Conservation (phyloP, 2,329 filamentous ascomycete species). For the Monilinia laxa region DNA sequence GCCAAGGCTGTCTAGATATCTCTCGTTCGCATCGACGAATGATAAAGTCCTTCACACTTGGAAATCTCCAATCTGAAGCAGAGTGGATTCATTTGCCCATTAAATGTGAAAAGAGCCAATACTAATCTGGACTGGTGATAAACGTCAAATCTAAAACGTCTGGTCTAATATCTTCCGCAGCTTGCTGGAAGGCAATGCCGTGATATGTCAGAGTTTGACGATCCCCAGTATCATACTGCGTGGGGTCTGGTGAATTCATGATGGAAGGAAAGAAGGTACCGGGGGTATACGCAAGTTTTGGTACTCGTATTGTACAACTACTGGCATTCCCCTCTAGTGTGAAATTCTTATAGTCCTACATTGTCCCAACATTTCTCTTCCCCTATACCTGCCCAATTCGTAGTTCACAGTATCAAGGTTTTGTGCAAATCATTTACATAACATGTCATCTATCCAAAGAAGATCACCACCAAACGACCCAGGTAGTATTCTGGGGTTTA, state of each 20-base stretch:
- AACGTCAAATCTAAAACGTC: not conserved
- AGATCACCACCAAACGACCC: constrained; percentile 12
- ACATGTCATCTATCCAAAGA: constrained; percentile 2
- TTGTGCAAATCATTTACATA: not conserved
- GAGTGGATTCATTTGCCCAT: not conserved
- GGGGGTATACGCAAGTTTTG: not conserved
- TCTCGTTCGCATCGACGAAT: not conserved
- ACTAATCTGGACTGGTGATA: not conserved
- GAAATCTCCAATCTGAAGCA: not conserved
- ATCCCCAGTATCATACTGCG: too few relatives aligned
- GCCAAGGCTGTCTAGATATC: constrained; percentile 6
- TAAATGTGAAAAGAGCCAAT: not conserved
- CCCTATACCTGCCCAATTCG: not conserved
- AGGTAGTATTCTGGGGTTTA: constrained; percentile 5
- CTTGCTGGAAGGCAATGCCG: not conserved
- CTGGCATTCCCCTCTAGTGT: not conserved
- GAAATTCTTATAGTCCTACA: not conserved
- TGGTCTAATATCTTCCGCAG: not conserved
- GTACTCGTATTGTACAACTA: not conserved
- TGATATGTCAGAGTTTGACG: too few relatives aligned
- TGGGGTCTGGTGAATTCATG: not conserved
- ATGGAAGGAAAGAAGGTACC: not conserved
- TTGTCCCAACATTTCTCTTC: not conserved
- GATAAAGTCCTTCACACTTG: not conserved
- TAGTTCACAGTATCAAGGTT: not conserved